Evolutionary conservation across 768 basidiomycete species (phyloP).

Genomic region (Leccinum imitatum): DNA sequence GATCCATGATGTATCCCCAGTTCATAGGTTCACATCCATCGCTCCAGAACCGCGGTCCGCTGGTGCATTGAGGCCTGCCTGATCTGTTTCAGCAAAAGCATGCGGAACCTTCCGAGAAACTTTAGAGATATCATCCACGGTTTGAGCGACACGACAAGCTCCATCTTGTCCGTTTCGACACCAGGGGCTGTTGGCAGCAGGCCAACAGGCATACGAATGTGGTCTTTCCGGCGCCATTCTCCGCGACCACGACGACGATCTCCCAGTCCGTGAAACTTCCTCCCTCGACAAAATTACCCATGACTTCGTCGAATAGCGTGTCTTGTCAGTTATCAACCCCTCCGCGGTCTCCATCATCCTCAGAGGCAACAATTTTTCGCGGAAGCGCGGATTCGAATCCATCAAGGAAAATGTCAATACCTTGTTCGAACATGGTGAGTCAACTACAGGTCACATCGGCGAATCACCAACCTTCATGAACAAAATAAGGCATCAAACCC

Average conservation of each 20-base stretch:
- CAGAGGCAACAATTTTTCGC: conserved; percentile 92
- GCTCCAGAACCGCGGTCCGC: conserved; percentile 97
- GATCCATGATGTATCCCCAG: conserved; percentile 48
- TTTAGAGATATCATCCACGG: conserved; percentile 92
- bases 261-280: conserved; percentile 96
- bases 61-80: conserved; percentile 96
- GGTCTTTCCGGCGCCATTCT: conserved; percentile 99
- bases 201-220: conserved; percentile 94
- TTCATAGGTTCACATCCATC: conserved; percentile 98
- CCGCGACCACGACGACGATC: conserved; percentile 98
- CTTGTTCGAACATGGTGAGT: conserved; percentile 37
- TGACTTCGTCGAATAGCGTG: conserved; percentile 90
- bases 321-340: conserved; percentile 82
- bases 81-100: conserved; percentile 51
- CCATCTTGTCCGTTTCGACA: conserved; percentile 77
- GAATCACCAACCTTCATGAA: conserved; percentile 77
- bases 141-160: conserved; percentile 73
- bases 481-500: conserved; percentile 95
- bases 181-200: conserved; percentile 75
- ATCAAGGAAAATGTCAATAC: conserved; percentile 99
- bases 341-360: conserved; percentile 98
- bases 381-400: conserved; percentile 96
- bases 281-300: conserved; percentile 82
- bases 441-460: neutral
- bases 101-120: conserved; percentile 76